Evolutionary conservation across 495 filamentous ascomycete species (phyloP).

Genomic region (Trichoderma erinaceum): DNA sequence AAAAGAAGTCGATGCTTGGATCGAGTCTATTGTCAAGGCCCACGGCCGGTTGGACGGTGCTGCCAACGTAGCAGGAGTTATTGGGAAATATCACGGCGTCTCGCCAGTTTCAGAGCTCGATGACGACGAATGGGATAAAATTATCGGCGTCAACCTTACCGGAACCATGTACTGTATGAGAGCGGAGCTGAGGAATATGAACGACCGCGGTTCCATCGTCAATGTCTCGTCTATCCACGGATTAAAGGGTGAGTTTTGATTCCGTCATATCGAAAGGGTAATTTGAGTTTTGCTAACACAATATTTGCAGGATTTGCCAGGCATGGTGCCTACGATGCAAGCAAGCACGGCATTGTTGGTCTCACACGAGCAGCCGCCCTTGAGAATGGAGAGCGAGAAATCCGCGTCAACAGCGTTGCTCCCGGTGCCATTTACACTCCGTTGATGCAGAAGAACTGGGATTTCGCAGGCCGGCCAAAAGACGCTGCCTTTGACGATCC

Average conservation of each 20-base stretch:
- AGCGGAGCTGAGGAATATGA: constrained; percentile 45
- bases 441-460: constrained; percentile 37
- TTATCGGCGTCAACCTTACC: constrained; percentile 51
- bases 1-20: constrained; percentile 32
- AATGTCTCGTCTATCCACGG: constrained; percentile 53
- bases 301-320: constrained; percentile 31
- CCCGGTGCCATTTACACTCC: constrained; percentile 54
- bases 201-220: constrained; percentile 48
- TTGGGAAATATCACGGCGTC: constrained; percentile 29
- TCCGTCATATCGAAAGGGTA: not conserved
- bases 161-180: constrained; percentile 54
- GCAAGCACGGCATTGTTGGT: constrained; percentile 53
- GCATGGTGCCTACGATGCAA: constrained; percentile 48
- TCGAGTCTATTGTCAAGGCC: constrained; percentile 28
- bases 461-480: constrained; percentile 27
- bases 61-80: constrained; percentile 51
- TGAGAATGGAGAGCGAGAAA: constrained; percentile 46
- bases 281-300: constrained; percentile 11
- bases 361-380: constrained; percentile 53
- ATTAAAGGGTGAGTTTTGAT: constrained; percentile 33
- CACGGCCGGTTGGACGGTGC: constrained; percentile 47
- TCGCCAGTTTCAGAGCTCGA: constrained; percentile 29
- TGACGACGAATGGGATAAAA: constrained; percentile 46
- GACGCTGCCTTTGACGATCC: constrained; percentile 31
- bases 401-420: constrained; percentile 55